Evolutionary conservation across 176 grass and related monocot genomes (phyloP).

Genomic region (Melocanna baccifera): DNA sequence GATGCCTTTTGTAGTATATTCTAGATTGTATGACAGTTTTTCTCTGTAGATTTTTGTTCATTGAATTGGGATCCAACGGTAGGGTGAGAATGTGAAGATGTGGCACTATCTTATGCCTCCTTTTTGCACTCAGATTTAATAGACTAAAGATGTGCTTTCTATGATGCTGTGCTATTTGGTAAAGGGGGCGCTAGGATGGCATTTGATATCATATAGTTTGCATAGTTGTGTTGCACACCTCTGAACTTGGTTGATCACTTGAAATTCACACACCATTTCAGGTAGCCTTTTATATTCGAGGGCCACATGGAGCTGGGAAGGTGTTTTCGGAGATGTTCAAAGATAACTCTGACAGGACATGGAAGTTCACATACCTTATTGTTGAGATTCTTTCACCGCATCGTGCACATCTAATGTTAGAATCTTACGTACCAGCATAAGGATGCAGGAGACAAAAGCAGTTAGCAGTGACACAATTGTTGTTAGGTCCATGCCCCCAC

Average conservation of each 20-base stretch:
- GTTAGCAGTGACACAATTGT: slow-evolving; percentile 13
- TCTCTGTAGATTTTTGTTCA: not conserved
- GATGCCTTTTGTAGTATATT: not conserved
- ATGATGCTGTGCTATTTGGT: not conserved
- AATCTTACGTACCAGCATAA: slow-evolving; percentile 78
- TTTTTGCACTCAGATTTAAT: not conserved
- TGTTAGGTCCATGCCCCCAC: slow-evolving; percentile 5
- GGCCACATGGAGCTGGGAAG: slow-evolving; percentile 82
- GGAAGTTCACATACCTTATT: slow-evolving; percentile 94
- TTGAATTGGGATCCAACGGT: not conserved
- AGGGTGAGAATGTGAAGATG: not conserved
- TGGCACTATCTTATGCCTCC: not conserved
- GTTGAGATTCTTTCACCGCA: slow-evolving; percentile 72
- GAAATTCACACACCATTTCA: slow-evolving; percentile 30
- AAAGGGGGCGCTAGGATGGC: not conserved
- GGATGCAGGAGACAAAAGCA: slow-evolving; percentile 23
- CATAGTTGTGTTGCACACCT: not conserved
- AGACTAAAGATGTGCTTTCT: not conserved
- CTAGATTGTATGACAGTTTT: not conserved
- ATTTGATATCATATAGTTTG: slow-evolving; percentile 14
- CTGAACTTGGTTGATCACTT: not conserved
- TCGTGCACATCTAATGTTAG: slow-evolving; percentile 68
- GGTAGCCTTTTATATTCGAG: slow-evolving; percentile 88
- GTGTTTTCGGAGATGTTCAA: slow-evolving; percentile 95
- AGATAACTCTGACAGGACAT: slow-evolving; percentile 63